A percentile compares a stretch with the other conserved stretches of the same genome.
Conservation (phyloP, 257 asterid genomes). For the Plectranthus barbatus region DNA sequence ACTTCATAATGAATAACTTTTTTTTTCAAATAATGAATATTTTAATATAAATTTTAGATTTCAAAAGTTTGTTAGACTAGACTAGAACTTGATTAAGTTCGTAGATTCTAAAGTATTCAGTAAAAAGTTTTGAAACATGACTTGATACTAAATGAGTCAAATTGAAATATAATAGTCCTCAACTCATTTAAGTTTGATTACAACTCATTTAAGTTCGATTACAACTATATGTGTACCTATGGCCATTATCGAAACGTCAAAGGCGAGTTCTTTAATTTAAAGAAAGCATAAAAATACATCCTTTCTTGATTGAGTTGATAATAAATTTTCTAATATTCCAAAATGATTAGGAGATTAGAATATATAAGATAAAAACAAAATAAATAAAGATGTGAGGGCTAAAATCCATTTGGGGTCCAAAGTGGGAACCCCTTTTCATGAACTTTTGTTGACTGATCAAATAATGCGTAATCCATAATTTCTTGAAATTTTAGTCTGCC, state of each 20-base stretch:
- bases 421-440: conserved; percentile 4
- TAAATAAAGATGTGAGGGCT: background rate
- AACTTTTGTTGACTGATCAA: conserved; percentile 11
- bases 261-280: background rate
- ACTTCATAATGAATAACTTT: no score
- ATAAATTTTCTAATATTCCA: background rate
- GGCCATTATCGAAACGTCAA: background rate
- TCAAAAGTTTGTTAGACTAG: no score
- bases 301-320: background rate
- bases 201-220: no score
- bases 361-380: no score
- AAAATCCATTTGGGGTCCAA: conserved; percentile 6
- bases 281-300: background rate
- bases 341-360: background rate
- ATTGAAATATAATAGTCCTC: no score
- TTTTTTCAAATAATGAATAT: no score
- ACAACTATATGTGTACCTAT: background rate
- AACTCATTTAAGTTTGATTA: no score
- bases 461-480: background rate
- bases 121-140: no score
- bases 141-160: no score
- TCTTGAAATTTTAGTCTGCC: background rate
- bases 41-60: no score
- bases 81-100: no score
- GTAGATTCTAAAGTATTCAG: no score